phyloP scores from a whole-genome alignment of 306 rosid species.

The Pachyrhizus erosus region DNA sequence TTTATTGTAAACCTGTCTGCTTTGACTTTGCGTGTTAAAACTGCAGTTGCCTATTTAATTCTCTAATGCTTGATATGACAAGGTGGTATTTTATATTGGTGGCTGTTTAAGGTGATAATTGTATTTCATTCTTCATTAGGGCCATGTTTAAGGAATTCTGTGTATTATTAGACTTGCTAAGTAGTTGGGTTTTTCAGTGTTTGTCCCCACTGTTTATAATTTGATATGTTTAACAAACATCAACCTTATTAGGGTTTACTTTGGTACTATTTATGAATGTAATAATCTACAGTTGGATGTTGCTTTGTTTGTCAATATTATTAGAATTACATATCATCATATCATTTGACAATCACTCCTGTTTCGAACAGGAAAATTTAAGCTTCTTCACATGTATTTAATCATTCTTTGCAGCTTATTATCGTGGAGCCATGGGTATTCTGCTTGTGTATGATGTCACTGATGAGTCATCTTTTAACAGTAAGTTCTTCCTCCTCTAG shows the following conservation, averaged over 20 bases:
- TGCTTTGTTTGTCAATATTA: constrained; percentile 8
- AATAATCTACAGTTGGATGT: background rate
- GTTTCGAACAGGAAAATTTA: background rate
- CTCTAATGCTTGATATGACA: background rate
- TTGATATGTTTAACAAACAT: background rate
- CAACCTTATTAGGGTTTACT: constrained; percentile 6
- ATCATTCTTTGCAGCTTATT: constrained; percentile 72
- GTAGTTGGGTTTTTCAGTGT: background rate
- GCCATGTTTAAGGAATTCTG: background rate
- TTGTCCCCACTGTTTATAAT: background rate
- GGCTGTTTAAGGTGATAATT: constrained; percentile 27
- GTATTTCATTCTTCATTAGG: background rate
- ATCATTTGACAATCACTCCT: background rate
- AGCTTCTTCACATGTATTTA: constrained; percentile 16
- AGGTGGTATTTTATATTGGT: background rate
- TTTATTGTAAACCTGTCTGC: constrained; percentile 10
- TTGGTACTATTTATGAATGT: background rate
- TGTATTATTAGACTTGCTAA: background rate
- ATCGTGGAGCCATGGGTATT: constrained; percentile 99
- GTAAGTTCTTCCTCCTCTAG: constrained; percentile 54
- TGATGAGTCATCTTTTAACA: constrained; percentile 94
- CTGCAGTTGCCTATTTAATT: background rate
- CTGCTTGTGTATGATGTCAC: constrained; percentile 97
- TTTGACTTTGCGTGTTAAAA: constrained; percentile 17
- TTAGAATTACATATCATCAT: constrained; percentile 23